These are phyloP conservation scores for Pseudogymnoascus sp. DNA, from an alignment of 2,329 filamentous ascomycete genomes.

Conservation along the genomic window DNA sequence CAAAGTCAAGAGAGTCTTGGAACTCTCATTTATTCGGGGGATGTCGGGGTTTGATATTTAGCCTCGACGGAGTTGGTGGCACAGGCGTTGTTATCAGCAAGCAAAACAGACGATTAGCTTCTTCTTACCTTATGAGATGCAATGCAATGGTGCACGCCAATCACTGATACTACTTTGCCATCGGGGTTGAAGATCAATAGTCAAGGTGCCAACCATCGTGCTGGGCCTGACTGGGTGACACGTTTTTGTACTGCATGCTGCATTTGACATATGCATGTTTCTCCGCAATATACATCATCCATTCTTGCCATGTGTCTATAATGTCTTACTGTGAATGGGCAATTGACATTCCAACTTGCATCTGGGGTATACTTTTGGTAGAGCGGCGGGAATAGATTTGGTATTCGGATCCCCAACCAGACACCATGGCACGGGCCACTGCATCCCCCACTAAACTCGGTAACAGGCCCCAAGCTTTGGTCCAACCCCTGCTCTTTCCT, in stretches of 20 bases:
- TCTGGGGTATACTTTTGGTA: background rate
- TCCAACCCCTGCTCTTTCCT: background rate
- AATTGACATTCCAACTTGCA: background rate
- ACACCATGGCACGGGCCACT: background rate
- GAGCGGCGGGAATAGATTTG: background rate
- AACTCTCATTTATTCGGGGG: background rate
- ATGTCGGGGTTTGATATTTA: slow-evolving; percentile 1
- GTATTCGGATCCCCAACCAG: background rate
- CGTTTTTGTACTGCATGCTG: background rate
- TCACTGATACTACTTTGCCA: background rate
- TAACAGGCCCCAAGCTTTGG: too few species aligned
- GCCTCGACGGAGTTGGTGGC: background rate
- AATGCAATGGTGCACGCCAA: background rate
- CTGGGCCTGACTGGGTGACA: background rate
- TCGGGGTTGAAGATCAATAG: background rate
- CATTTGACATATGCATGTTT: background rate
- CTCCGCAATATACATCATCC: background rate
- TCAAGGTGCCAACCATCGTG: background rate
- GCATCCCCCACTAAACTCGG: background rate
- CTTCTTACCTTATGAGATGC: background rate
- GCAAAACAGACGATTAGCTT: background rate
- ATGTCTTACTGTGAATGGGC: background rate
- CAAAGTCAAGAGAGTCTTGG: background rate
- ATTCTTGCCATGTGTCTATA: background rate
- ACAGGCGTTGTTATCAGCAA: background rate